Conservation (phyloP, 2,329 filamentous ascomycete species). For the Fusarium stilboides region DNA sequence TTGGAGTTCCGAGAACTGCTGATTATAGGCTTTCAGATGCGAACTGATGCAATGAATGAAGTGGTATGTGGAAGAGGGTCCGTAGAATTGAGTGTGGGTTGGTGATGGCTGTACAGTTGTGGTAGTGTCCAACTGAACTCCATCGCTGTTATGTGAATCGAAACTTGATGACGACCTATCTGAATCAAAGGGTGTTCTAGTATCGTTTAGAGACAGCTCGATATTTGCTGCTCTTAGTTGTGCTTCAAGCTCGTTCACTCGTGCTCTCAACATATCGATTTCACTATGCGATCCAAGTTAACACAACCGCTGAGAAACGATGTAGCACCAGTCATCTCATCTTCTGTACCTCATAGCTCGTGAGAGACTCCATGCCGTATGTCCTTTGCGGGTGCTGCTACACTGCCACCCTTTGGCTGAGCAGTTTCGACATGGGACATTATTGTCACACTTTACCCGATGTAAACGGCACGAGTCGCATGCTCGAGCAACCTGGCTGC, state of each 20-base stretch:
- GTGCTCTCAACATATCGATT: background rate
- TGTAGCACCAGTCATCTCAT: too few species aligned
- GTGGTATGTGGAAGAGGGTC: background rate
- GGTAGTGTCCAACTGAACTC: background rate
- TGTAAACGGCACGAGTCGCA: constrained; percentile 9
- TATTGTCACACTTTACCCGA: constrained; percentile 1
- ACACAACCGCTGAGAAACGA: too few species aligned
- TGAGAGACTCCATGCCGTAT: background rate
- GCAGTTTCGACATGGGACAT: constrained; percentile 3
- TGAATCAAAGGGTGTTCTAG: accelerated
- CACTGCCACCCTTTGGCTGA: background rate
- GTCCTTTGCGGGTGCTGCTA: background rate
- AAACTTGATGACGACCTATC: accelerated
- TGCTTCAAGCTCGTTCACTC: background rate
- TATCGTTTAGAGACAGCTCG: accelerated
- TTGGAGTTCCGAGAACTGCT: accelerated
- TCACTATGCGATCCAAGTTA: background rate
- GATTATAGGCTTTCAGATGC: accelerated
- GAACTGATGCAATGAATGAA: constrained; percentile 5
- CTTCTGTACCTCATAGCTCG: background rate
- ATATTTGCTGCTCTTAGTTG: background rate
- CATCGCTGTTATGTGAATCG: accelerated
- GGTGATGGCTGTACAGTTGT: accelerated
- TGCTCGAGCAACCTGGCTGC: background rate
- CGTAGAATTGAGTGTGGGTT: background rate